Evolutionary conservation across 2,329 filamentous ascomycete genomes (phyloP).

Genomic region (Ascochyta fabae): DNA sequence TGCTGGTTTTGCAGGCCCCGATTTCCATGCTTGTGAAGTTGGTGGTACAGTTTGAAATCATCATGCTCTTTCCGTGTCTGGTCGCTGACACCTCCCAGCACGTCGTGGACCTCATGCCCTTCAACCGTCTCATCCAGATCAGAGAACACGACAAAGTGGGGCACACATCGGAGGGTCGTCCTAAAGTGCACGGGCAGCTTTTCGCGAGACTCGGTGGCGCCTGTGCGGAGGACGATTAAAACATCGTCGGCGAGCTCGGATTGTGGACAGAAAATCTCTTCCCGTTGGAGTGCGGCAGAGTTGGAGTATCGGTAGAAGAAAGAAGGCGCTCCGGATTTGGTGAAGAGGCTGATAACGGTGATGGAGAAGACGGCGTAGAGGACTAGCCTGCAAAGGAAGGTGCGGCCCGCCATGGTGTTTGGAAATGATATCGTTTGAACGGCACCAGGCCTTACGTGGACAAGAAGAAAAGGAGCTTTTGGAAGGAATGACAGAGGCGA

Average conservation of each 20-base stretch:
- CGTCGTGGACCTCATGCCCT: conserved; percentile 56
- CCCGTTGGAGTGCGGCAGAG: conserved; percentile 21
- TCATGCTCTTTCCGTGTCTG: conserved; percentile 49
- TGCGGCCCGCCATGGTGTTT: conserved; percentile 39
- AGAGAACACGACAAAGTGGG: conserved; percentile 63
- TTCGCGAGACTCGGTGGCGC: conserved; percentile 63
- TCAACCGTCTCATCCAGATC: conserved; percentile 64
- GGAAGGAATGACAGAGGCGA: conserved; percentile 10
- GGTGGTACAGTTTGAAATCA: conserved; percentile 62
- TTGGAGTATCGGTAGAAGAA: conserved; percentile 38
- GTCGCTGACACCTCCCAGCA: conserved; percentile 54
- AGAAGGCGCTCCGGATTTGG: conserved; percentile 34
- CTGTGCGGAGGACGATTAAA: conserved; percentile 65
- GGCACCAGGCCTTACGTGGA: conserved; percentile 15
- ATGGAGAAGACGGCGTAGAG: conserved; percentile 44
- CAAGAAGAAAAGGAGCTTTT: conserved; percentile 6
- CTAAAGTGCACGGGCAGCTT: conserved; percentile 65
- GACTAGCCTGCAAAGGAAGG: conserved; percentile 42
- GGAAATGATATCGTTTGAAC: conserved; percentile 5
- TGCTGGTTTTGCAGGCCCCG: conserved; percentile 46
- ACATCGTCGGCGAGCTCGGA: conserved; percentile 56
- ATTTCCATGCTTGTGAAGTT: conserved; percentile 55
- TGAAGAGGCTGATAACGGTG: conserved; percentile 46
- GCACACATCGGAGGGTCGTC: conserved; percentile 63
- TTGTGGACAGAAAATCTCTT: conserved; percentile 38